Evolutionary conservation across 2,329 filamentous ascomycete genomes (phyloP), one percentile per base, ranked within the genome.

Genomic region (Fusarium mexicanum): DNA sequence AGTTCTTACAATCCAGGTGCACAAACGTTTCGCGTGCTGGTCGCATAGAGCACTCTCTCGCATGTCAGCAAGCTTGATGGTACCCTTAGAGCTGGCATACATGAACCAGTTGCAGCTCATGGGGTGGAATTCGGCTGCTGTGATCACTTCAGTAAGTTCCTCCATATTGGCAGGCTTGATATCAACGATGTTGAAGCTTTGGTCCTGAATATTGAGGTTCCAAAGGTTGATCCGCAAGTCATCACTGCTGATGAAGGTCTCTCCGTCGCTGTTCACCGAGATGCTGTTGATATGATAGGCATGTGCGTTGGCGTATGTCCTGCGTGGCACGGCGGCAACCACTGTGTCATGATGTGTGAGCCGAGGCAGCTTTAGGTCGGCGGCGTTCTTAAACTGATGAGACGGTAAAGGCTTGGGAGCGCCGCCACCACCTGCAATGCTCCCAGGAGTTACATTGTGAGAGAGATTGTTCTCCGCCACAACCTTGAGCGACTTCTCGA

Each of bases 141-240:
- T 99, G 81, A 99, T 98, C 77, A 99, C 96, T 84, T 99, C 96
- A 2, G 96, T 99, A 75, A 99, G 88, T 86, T 99, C 96, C 85
- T 99, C 96, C 96, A 99, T 99, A 83, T 99, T 99, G 46, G 96
- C 96, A 14, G 96, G 96, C 85, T 99, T 99, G 88, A 99, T 99
- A 83, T 99, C 96, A 72, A 99, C 96, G 81, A 99, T 99, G 85
- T 99, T 99, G 90, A 99, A 99, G 86, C 96, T 98, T 85, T 98
- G 96, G 79, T 98, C 96, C 83, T 99, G 96, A 74, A 99, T 99
- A 84, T 98, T 98, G 78, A 98, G 88, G 82, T 99, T 98, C 96
- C 96, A 99, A 64, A 99, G 87, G 84, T 99, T 99, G 87, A 99
- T 97, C 73, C 96, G 92, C 73, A 99, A 87, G 82, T 99, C 96